Percentiles rank a stretch among this genome's conserved stretches.
Conservation (phyloP, 352 stramenopile species). For the Phytophthora pistaciae region DNA sequence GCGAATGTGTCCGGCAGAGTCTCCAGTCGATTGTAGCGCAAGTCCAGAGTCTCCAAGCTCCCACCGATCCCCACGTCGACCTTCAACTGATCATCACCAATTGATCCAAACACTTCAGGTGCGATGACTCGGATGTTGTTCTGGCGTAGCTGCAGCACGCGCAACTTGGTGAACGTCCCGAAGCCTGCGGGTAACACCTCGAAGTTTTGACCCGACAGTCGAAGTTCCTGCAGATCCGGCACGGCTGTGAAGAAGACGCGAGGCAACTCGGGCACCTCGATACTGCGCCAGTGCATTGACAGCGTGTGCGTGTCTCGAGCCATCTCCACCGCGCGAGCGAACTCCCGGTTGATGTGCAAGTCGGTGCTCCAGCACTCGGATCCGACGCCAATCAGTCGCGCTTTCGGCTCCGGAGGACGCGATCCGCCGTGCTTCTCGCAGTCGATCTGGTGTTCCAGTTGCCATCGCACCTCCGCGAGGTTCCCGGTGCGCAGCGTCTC, state of each 20-base stretch:
- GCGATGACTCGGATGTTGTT: constrained; percentile 62
- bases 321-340: constrained; percentile 47
- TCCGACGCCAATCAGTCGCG: constrained; percentile 53
- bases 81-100: background rate
- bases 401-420: constrained; percentile 43
- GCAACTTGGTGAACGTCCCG: constrained; percentile 43
- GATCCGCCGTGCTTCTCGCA: constrained; percentile 43
- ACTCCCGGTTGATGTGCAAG: constrained; percentile 70
- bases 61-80: constrained; percentile 13
- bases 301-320: constrained; percentile 51
- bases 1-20: constrained; percentile 52
- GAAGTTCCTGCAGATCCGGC: constrained; percentile 52
- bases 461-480: constrained; percentile 58
- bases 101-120: constrained; percentile 47
- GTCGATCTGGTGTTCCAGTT: constrained; percentile 62
- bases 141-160: constrained; percentile 69
- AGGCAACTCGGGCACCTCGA: constrained; percentile 55
- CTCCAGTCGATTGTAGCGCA: constrained; percentile 72
- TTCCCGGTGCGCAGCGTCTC: constrained; percentile 58
- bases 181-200: constrained; percentile 51
- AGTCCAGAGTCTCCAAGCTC: constrained; percentile 63
- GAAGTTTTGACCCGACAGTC: constrained; percentile 69
- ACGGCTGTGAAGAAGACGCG: constrained; percentile 58
- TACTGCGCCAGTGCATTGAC: constrained; percentile 79
- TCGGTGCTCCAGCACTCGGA: constrained; percentile 75